Evolutionary conservation across 2,329 filamentous ascomycete species (phyloP).

Genomic region (Neurospora crassa): DNA sequence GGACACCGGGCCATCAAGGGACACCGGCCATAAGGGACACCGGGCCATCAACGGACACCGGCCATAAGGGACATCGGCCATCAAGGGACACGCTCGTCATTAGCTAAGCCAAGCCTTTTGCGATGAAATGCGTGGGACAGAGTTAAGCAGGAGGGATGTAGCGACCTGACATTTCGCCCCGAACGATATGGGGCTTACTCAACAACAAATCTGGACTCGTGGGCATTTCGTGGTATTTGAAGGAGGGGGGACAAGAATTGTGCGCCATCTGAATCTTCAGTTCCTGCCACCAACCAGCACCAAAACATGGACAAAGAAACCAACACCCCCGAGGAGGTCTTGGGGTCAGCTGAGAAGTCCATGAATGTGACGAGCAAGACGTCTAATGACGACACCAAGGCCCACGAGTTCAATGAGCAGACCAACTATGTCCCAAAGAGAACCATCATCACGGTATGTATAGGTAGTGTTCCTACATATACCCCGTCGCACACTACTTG

Average conservation of each 20-base stretch:
- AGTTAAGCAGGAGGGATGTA: too few species aligned
- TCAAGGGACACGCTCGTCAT: too few species aligned
- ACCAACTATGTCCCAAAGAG: conserved; percentile 43
- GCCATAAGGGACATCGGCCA: too few species aligned
- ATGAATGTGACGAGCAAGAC: neutral
- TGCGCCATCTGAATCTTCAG: neutral
- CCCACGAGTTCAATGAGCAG: conserved; percentile 40
- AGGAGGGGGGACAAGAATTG: neutral
- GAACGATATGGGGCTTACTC: too few species aligned
- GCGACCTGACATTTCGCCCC: too few species aligned
- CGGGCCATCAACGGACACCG: too few species aligned
- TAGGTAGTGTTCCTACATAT: too few species aligned
- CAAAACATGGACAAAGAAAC: neutral
- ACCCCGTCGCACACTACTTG: neutral
- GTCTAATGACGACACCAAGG: conserved; percentile 10
- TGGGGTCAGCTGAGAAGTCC: neutral
- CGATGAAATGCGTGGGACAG: too few species aligned
- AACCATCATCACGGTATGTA: conserved; percentile 39
- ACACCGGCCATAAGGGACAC: too few species aligned
- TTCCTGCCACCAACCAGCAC: neutral
- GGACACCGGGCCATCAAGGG: too few species aligned
- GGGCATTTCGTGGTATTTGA: neutral
- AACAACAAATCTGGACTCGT: neutral
- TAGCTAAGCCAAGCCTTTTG: too few species aligned
- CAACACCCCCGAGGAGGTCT: neutral